Evolutionary conservation across 306 rosid species (phyloP).

Genomic region (Dryas alaskensis): DNA sequence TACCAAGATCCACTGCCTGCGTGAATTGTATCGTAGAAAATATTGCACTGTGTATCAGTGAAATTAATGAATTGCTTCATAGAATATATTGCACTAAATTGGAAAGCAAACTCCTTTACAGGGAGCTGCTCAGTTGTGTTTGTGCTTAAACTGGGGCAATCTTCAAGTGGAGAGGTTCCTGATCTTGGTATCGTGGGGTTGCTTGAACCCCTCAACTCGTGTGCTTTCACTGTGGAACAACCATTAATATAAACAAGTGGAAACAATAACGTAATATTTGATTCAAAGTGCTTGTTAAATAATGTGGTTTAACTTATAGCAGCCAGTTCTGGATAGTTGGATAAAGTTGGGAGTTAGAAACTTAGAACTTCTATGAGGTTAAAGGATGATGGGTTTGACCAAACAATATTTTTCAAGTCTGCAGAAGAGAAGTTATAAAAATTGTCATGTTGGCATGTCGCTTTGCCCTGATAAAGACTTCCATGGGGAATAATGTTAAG

Average conservation of each 20-base stretch:
- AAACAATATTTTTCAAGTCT: background rate
- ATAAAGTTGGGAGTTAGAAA: background rate
- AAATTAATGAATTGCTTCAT: too few relatives aligned
- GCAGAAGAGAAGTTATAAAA: background rate
- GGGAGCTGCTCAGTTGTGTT: background rate
- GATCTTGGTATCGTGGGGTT: background rate
- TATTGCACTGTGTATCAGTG: background rate
- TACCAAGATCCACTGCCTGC: background rate
- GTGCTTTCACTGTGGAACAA: background rate
- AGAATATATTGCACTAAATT: too few relatives aligned
- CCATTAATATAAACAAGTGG: background rate
- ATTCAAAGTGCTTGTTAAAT: background rate
- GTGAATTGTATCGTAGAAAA: background rate
- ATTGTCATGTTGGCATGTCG: background rate
- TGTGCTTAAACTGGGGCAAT: background rate
- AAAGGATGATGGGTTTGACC: background rate
- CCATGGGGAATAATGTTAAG: background rate
- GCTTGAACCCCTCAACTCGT: background rate
- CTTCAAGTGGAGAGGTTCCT: background rate
- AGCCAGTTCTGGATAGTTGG: background rate
- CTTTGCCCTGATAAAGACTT: background rate
- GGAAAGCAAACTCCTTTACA: too few relatives aligned
- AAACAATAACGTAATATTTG: background rate
- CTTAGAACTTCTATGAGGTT: constrained; percentile 3
- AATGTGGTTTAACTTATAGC: background rate